A percentile compares a stretch with the other conserved stretches of the same genome.
Evolutionary conservation across 176 grass and related monocot species (phyloP).

Genomic region (Areca catechu): DNA sequence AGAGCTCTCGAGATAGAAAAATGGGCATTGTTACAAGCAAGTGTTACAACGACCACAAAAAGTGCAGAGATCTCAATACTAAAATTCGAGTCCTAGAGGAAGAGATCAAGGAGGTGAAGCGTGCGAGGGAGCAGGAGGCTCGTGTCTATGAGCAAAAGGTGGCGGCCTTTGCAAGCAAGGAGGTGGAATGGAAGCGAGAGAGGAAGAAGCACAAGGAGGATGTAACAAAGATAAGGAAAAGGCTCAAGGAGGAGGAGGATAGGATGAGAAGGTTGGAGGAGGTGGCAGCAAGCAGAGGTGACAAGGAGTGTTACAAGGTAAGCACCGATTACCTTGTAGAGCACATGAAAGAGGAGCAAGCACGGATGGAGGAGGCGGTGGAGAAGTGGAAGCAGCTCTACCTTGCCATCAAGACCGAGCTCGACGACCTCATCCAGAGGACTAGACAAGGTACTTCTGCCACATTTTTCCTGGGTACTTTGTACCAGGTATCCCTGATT

Average conservation of each 20-base stretch:
- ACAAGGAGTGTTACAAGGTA: slow-evolving; percentile 21
- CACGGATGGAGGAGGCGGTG: slow-evolving; percentile 27
- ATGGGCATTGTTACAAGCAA: slow-evolving; percentile 32
- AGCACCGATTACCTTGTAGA: slow-evolving; percentile 20
- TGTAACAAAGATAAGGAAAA: slow-evolving; percentile 7
- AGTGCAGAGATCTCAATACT: slow-evolving; percentile 2
- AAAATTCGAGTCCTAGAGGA: slow-evolving; percentile 23
- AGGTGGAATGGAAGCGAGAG: slow-evolving; percentile 33
- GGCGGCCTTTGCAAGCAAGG: slow-evolving; percentile 22
- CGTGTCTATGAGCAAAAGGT: slow-evolving; percentile 14
- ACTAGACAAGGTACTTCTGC: slow-evolving; percentile 35
- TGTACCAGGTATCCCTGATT: not conserved
- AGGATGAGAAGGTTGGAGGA: slow-evolving; percentile 11
- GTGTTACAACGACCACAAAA: slow-evolving; percentile 8
- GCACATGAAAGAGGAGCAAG: slow-evolving; percentile 31
- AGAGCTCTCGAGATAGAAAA: not conserved
- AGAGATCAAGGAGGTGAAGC: slow-evolving; percentile 28
- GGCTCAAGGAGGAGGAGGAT: slow-evolving; percentile 23
- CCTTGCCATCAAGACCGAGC: slow-evolving; percentile 42
- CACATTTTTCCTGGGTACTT: too few relatives aligned
- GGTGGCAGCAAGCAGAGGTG: not conserved
- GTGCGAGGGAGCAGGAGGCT: slow-evolving; percentile 15
- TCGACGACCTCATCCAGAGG: slow-evolving; percentile 44
- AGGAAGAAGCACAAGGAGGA: slow-evolving; percentile 28
- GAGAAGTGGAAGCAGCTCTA: slow-evolving; percentile 50